Base-by-base conservation (phyloP, 495 filamentous ascomycete species). In the Aspergillus wentii region DNA sequence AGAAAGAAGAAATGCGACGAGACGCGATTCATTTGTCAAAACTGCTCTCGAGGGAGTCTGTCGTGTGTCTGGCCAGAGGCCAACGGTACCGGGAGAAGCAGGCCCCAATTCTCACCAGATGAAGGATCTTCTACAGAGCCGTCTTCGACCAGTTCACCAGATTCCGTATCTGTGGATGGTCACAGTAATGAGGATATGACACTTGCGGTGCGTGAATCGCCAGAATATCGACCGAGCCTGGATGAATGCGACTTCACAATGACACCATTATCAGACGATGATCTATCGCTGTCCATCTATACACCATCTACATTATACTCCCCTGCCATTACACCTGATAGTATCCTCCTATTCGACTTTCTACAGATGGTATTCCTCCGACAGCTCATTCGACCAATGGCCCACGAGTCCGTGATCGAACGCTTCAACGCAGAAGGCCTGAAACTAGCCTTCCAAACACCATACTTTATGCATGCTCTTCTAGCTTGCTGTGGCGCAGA, bases 1-100 rank as follows among this genome's bases (percentile, higher is more conserved):
- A 33, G 49, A 17, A 56, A 50, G 30, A 56, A 56, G 30, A 56
- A 56, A 30, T 56, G 53, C 14, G 53, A 56, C 10, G 49, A 56
- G 30, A 35, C 37, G 8, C 38, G 4, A 4, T 5, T 13, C 2
- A 40, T 23, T 18, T 56, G 53, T 13, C 9, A 38, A 10, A 56
- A 53, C 17, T 56, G 53, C 17, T 17, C 32, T 7, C 46, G 33
- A 19, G 38, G 28, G 16, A 35, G 25, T 5, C 30, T 48, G 3
- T 10, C 30, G 6, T 53, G 49, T 30, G 29, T 42, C 21, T 52
- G 44, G 52, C 30, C 17, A 21, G 14, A 20, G 17, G 17, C 21
- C 32, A 16, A 13, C 26, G 6, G 26, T 25, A 10, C 6, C 10
- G 22, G 22, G 22, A 5, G 6, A 6, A 25, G 22, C 22, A 25